Percentiles rank a stretch among this genome's conserved stretches.
phyloP scores from a whole-genome alignment of 2,329 filamentous ascomycete species.

The Penicillium sp. region DNA sequence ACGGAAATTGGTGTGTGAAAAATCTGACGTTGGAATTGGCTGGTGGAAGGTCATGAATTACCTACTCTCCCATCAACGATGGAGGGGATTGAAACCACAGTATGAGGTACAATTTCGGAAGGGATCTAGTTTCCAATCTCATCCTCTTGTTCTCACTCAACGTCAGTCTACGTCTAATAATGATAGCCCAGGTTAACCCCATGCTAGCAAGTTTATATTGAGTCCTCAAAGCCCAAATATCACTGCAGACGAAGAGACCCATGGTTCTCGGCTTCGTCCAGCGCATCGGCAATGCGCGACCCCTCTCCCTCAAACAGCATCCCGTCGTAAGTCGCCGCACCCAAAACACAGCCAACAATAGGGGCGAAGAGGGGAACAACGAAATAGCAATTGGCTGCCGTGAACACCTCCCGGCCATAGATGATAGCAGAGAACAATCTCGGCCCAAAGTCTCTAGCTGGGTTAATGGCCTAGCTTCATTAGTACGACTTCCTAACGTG shows the following conservation, averaged over 20 bases:
- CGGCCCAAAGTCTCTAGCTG: conserved; percentile 30
- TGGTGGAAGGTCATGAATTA: background rate
- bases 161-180: background rate
- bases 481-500: background rate
- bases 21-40: background rate
- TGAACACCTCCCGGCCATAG: conserved; percentile 30
- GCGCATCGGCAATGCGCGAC: conserved; percentile 27
- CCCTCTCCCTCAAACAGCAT: conserved; percentile 29
- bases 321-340: conserved; percentile 26
- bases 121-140: background rate
- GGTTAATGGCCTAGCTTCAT: conserved; percentile 26
- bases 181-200: background rate
- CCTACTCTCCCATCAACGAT: too few species aligned
- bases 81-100: too few species aligned
- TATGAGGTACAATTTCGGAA: too few species aligned
- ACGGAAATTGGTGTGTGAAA: background rate
- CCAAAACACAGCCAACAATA: conserved; percentile 25
- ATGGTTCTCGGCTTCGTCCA: conserved; percentile 23
- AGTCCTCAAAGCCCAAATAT: background rate
- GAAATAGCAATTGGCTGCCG: conserved; percentile 26
- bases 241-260: conserved; percentile 22
- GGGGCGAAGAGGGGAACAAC: conserved; percentile 28
- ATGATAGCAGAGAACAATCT: conserved; percentile 29
- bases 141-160: background rate
- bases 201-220: background rate